These are phyloP conservation scores for Syzygium aqueum DNA, from an alignment of 345 rosid genomes.

Conservation along the genomic window DNA sequence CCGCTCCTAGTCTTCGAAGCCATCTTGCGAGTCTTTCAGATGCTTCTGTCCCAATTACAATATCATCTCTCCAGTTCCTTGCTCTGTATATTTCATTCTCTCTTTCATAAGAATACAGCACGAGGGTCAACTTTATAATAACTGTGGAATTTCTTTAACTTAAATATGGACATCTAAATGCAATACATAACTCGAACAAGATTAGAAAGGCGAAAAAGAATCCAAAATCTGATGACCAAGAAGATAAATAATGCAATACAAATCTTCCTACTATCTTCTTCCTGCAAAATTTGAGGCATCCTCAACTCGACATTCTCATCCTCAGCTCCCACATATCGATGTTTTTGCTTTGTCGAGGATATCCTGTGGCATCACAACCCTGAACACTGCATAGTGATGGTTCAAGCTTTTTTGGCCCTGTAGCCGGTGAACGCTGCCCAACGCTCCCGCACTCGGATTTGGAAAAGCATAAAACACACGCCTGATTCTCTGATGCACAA, in stretches of 20 bases:
- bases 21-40: background rate
- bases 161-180: background rate
- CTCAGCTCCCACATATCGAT: background rate
- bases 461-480: constrained; percentile 73
- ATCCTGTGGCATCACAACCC: constrained; percentile 42
- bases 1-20: background rate
- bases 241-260: background rate
- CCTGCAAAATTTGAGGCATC: background rate
- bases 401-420: constrained; percentile 92
- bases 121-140: background rate
- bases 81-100: background rate
- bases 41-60: background rate
- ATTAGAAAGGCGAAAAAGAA: background rate
- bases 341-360: background rate
- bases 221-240: background rate
- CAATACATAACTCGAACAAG: background rate
- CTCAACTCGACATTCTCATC: background rate
- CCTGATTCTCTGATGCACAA: constrained; percentile 72
- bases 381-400: constrained; percentile 92
- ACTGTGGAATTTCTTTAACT: background rate
- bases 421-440: constrained; percentile 66
- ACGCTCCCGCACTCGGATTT: constrained; percentile 54
- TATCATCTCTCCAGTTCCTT: background rate
- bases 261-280: background rate
- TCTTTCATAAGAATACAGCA: background rate